Percentiles rank a stretch among this genome's conserved stretches.
Conservation (phyloP, 1,284 basidiomycete genomes). For the Boletus mariae region DNA sequence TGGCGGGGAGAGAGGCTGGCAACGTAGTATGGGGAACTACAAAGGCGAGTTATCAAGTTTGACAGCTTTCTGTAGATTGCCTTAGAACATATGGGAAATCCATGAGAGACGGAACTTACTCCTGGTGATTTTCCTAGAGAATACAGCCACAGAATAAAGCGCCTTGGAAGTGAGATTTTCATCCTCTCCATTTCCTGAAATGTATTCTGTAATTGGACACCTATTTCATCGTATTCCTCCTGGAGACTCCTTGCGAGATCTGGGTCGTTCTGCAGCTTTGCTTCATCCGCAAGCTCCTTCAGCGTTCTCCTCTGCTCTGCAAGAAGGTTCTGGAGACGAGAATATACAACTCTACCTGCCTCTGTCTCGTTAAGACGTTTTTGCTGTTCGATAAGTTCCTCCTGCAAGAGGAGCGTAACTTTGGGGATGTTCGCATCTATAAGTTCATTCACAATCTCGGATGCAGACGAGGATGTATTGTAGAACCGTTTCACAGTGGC, state of each 20-base stretch:
- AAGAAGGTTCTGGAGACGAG: constrained; percentile 17
- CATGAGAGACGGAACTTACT: constrained; percentile 5
- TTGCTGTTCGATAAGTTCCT: constrained; percentile 18
- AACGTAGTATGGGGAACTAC: neutral
- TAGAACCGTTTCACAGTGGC: constrained; percentile 20
- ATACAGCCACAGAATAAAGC: constrained; percentile 6
- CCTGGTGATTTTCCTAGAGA: constrained; percentile 4
- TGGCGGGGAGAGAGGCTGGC: neutral
- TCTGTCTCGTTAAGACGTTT: constrained; percentile 21
- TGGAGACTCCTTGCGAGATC: constrained; percentile 9
- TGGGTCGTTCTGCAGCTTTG: constrained; percentile 7
- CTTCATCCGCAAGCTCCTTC: constrained; percentile 14
- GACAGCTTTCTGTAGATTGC: constrained; percentile 4
- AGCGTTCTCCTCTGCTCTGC: constrained; percentile 13
- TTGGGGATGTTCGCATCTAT: neutral
- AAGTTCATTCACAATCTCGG: constrained; percentile 6
- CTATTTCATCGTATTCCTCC: constrained; percentile 12
- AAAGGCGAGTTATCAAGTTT: neutral
- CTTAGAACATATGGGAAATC: neutral
- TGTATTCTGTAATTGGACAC: constrained; percentile 10
- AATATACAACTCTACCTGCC: constrained; percentile 17
- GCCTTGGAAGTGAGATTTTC: constrained; percentile 20
- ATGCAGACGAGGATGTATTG: constrained; percentile 1
- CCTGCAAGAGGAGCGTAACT: constrained; percentile 16
- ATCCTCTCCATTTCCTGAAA: constrained; percentile 16